These are phyloP conservation scores for Aspergillus cejpii DNA, from an alignment of 2,329 filamentous ascomycete species.

Conservation along the genomic window DNA sequence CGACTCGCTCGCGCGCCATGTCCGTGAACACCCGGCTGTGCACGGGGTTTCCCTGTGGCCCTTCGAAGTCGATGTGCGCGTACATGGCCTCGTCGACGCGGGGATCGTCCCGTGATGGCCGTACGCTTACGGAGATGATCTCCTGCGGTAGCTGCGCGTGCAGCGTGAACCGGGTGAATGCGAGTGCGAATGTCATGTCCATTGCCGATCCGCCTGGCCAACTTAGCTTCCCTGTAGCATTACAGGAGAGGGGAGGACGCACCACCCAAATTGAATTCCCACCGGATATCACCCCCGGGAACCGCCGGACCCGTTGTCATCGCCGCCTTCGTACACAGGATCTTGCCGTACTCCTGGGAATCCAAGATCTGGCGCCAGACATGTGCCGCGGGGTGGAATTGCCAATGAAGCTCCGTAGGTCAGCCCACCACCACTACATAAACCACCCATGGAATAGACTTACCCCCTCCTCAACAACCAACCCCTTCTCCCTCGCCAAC, in stretches of 20 bases:
- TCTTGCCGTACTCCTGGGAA: constrained; percentile 27
- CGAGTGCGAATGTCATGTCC: constrained; percentile 36
- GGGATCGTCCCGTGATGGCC: constrained; percentile 20
- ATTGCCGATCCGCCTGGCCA: constrained; percentile 32
- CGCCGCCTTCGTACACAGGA: constrained; percentile 24
- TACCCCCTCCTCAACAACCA: constrained; percentile 48
- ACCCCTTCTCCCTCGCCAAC: constrained; percentile 30
- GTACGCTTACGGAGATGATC: constrained; percentile 29
- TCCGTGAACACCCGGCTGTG: constrained; percentile 29
- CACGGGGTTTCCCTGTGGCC: constrained; percentile 15
- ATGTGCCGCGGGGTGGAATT: constrained; percentile 40
- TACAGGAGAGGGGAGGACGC: not conserved
- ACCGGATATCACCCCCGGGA: constrained; percentile 33
- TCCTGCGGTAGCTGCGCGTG: constrained; percentile 22
- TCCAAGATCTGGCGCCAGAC: constrained; percentile 33
- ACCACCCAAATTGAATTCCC: constrained; percentile 33
- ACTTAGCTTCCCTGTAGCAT: not conserved
- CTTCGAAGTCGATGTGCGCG: constrained; percentile 24
- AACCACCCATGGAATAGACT: not conserved
- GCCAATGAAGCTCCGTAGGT: constrained; percentile 31
- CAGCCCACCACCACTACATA: not conserved
- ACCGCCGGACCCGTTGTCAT: constrained; percentile 24
- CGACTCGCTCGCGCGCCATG: constrained; percentile 21
- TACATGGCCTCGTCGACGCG: constrained; percentile 32
- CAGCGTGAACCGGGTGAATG: constrained; percentile 30